phyloP scores from a whole-genome alignment of 2,329 filamentous ascomycete genomes.

The Apiospora saccharicola region DNA sequence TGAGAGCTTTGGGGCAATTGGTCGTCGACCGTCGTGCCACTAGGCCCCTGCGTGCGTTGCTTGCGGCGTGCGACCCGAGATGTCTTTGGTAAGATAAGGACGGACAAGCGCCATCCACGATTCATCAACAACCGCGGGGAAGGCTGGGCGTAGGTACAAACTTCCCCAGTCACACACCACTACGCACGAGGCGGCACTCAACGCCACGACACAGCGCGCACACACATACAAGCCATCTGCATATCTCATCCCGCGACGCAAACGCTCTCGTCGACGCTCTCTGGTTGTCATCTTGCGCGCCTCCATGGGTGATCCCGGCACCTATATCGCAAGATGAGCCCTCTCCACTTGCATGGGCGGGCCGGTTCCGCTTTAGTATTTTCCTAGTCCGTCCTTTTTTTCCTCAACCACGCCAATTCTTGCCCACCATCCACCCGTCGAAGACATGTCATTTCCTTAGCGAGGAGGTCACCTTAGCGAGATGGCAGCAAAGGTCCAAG shows the following conservation, averaged over 20 bases:
- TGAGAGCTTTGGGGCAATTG: neutral
- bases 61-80: slow-evolving; percentile 4
- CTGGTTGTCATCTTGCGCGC: neutral
- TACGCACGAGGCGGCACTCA: neutral
- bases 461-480: neutral
- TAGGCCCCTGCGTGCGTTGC: neutral
- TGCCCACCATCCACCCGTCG: neutral
- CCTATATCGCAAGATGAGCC: neutral
- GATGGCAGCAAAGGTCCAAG: neutral
- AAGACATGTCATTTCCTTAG: neutral
- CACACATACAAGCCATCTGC: neutral
- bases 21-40: neutral
- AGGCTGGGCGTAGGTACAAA: neutral
- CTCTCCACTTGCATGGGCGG: neutral
- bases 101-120: neutral
- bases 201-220: neutral
- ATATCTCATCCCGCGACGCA: neutral
- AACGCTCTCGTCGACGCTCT: neutral
- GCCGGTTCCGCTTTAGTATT: slow-evolving; percentile 15
- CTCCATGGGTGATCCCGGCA: slow-evolving; percentile 4
- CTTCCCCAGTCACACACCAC: neutral
- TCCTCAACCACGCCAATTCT: neutral
- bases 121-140: slow-evolving; percentile 6
- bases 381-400: slow-evolving; percentile 2
- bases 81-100: slow-evolving; percentile 3